Evolutionary conservation across 768 basidiomycete species (phyloP).

Genomic region (Mycena leptocephala): DNA sequence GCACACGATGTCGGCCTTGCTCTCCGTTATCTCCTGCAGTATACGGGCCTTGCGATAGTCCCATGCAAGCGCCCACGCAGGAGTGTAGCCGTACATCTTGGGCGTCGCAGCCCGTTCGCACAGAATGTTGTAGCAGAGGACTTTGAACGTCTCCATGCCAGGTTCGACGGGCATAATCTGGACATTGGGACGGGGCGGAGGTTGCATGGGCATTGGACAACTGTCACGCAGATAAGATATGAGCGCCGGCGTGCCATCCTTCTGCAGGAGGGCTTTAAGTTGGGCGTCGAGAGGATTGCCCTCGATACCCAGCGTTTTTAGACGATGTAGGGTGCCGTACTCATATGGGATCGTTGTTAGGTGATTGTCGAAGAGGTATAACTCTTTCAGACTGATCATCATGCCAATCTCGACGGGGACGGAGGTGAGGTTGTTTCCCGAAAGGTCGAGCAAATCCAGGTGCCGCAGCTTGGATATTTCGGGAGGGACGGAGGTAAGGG

Average conservation of each 20-base stretch:
- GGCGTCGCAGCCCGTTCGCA: slow-evolving; percentile 93
- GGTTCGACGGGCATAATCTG: slow-evolving; percentile 73
- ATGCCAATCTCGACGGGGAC: slow-evolving; percentile 93
- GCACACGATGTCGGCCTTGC: slow-evolving; percentile 92
- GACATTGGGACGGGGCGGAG: slow-evolving; percentile 85
- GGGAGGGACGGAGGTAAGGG: slow-evolving; percentile 82
- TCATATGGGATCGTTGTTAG: slow-evolving; percentile 89
- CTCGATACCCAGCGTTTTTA: slow-evolving; percentile 95
- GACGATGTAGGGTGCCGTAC: slow-evolving; percentile 91
- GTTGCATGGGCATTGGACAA: slow-evolving; percentile 86
- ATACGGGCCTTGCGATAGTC: slow-evolving; percentile 93
- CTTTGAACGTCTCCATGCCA: slow-evolving; percentile 81
- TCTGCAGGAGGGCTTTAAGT: slow-evolving; percentile 88
- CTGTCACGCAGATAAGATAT: slow-evolving; percentile 94
- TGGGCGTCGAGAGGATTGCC: slow-evolving; percentile 93
- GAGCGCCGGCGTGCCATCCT: slow-evolving; percentile 93
- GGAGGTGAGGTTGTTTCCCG: slow-evolving; percentile 85
- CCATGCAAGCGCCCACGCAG: slow-evolving; percentile 97
- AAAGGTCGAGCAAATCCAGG: slow-evolving; percentile 92
- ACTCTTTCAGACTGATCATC: slow-evolving; percentile 90
- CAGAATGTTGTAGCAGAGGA: slow-evolving; percentile 95
- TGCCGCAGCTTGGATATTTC: slow-evolving; percentile 89
- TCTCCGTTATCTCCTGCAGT: slow-evolving; percentile 85
- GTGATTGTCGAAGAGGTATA: slow-evolving; percentile 97
- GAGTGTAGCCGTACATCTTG: slow-evolving; percentile 95